Evolutionary conservation across 805 yeast species (phyloP), one percentile per base, ranked within the genome.

Genomic region (Wickerhamiella azymoides): DNA sequence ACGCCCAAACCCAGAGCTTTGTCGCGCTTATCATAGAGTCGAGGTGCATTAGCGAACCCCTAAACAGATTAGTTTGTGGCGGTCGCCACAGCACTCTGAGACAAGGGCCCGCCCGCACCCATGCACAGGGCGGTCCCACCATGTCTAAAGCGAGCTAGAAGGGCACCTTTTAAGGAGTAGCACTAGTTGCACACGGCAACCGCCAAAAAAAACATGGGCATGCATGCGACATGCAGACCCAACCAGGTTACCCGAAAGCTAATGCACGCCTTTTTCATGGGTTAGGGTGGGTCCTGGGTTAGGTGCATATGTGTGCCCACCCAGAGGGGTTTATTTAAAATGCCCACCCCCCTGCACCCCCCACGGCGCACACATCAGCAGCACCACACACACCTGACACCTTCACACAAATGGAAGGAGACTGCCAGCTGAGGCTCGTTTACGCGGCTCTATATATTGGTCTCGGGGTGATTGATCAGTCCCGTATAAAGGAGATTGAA

Each of bases 381-480:
- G n/a, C n/a, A n/a, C n/a, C n/a, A n/a, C n/a, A n/a, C n/a, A n/a
- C n/a, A n/a, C n/a, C n/a, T n/a, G n/a, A n/a, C n/a, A n/a, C n/a
- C n/a, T n/a, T n/a, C n/a, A n/a, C n/a, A n/a, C n/a, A 21, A 4
- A 30, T 30, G 33, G 16, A 30, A n/a, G 16, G 13, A n/a, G 33
- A 30, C 6, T 6, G 16, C 33, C 38, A 41, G n/a, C 5, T 41
- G 9, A 42, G 26, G 24, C 36, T 42, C 9, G 10, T 42, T 3
- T 42, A 42, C 13, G 24, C 45, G 4, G 45, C 45, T 5, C 21
- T 41, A 2, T 41, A 41, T 19, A 10, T 35, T n/a, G 25, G 18
- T 2, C 45, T 41, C 5, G 45, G 45, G 10, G 9, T 41, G 5
- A 25, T 41, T 10, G 36, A 35, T 3, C 14, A 11, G 6, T 9